These are phyloP conservation scores for Apodospora peruviana DNA, from an alignment of 495 filamentous ascomycete species.

Conservation along the genomic window DNA sequence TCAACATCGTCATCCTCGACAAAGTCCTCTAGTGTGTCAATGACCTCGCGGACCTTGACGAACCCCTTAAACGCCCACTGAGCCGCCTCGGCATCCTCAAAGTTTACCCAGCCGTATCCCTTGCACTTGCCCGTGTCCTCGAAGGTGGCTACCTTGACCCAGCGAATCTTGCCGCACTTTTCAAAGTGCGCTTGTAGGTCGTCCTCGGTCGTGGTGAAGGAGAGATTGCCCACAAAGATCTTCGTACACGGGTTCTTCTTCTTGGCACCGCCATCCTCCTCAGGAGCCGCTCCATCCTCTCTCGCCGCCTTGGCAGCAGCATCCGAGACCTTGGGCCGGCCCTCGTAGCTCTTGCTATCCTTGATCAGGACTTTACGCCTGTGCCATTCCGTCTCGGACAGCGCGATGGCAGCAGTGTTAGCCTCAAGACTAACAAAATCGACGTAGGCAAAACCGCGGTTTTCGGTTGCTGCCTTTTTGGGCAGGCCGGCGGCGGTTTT, in stretches of 20 bases:
- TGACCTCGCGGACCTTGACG: conserved; percentile 55
- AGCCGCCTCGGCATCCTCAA: conserved; percentile 69
- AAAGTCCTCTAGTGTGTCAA: conserved; percentile 50
- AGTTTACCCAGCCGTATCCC: conserved; percentile 92
- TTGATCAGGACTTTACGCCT: conserved; percentile 88
- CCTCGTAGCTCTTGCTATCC: conserved; percentile 77
- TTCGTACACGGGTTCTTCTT: conserved; percentile 61
- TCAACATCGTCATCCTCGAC: conserved; percentile 44
- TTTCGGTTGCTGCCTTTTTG: conserved; percentile 32
- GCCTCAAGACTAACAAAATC: conserved; percentile 71
- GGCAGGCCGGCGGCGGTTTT: conserved; percentile 22
- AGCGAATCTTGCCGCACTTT: conserved; percentile 72
- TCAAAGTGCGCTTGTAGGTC: conserved; percentile 70
- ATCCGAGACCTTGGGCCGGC: conserved; percentile 52
- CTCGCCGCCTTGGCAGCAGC: conserved; percentile 15
- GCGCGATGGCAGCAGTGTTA: conserved; percentile 63
- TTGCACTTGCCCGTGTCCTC: conserved; percentile 97
- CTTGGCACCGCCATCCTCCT: conserved; percentile 12
- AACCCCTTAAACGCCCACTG: conserved; percentile 78
- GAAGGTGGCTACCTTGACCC: conserved; percentile 86
- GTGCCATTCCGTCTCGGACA: conserved; percentile 71
- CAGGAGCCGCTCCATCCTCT: conserved; percentile 9
- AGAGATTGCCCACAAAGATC: conserved; percentile 88
- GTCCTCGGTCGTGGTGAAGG: conserved; percentile 80
- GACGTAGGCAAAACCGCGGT: conserved; percentile 93